Base-by-base conservation (phyloP, 2,329 filamentous ascomycete species). In the Fusarium avenaceum region DNA sequence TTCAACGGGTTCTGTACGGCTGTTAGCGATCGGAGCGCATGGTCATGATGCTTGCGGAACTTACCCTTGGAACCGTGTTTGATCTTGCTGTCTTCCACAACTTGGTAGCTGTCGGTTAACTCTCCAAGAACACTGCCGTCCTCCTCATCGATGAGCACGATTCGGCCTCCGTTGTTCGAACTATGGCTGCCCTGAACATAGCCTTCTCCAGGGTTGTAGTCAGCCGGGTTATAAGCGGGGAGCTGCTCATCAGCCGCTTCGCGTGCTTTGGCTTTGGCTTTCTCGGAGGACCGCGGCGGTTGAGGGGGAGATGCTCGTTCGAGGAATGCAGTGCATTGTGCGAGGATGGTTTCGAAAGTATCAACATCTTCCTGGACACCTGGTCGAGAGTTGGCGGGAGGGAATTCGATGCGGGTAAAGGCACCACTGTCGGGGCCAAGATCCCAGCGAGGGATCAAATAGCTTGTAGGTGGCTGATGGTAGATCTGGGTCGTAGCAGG, bases 401-500 rank as follows among this genome's bases (percentile, higher is more conserved):
- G 94, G 71, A 99, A 98, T 77, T 97, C 92, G 76, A 99, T 93
- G 57, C 94, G 87, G 20, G 95, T 97, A 76, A 98, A 98, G 19
- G 94, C 93, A 62, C 94, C 94, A 69, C 90, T 91, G 57, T 96
- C 92, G 2, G 92, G 92, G 6, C 93, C 94, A 17, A 97, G 83
- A 75, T 98, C 95, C 94, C 95, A 97, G 70, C 95, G 90, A 17
- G 96, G 96, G 65, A 99, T 97, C 46, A 98, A 85, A 76, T 98
- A 98, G 83, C 93, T 97, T 67, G 86, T 89, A 1, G 95, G 95
- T 8, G 94, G 94, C 80, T 98, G 93, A 79, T 97, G 94, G 81
- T 97, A 98, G 77, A 99, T 96, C 78, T 98, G 95, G 0, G 96
- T 98, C 0, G 94, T 98, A 19, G 95, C 95, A 14, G 96, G 96